Percentiles rank a stretch among this genome's conserved stretches.
phyloP scores from a whole-genome alignment of 2,329 filamentous ascomycete species.

The Alternaria angustiovoidea region DNA sequence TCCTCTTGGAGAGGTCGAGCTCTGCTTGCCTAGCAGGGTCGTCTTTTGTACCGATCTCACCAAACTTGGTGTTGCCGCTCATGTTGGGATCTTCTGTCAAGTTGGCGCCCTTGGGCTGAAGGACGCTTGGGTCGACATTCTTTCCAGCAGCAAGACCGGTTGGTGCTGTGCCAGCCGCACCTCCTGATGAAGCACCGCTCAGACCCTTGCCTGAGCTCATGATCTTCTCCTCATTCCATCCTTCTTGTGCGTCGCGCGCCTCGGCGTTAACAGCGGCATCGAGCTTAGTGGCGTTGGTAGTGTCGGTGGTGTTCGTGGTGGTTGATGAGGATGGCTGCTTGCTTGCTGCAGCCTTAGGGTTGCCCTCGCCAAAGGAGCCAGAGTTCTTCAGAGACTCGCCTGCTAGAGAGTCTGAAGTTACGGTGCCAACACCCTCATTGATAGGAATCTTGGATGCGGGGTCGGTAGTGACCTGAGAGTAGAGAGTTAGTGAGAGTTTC shows the following conservation, averaged over 20 bases:
- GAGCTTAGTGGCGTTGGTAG: constrained; percentile 61
- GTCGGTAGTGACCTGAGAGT: constrained; percentile 57
- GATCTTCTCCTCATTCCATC: constrained; percentile 51
- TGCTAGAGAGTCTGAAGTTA: constrained; percentile 76
- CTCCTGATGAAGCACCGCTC: constrained; percentile 33
- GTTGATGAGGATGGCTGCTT: constrained; percentile 61
- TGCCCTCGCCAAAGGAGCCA: constrained; percentile 68
- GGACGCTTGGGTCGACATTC: constrained; percentile 36
- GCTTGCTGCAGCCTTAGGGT: constrained; percentile 62
- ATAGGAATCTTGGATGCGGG: constrained; percentile 57
- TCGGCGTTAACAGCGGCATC: constrained; percentile 58
- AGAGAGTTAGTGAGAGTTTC: constrained; percentile 11
- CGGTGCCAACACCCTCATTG: constrained; percentile 69
- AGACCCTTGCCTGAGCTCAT: constrained; percentile 52
- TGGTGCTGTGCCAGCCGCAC: constrained; percentile 41
- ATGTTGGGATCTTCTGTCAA: constrained; percentile 55
- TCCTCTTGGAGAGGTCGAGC: constrained; percentile 44
- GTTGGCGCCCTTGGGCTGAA: constrained; percentile 62
- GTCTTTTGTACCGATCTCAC: constrained; percentile 62
- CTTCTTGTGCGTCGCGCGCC: constrained; percentile 54
- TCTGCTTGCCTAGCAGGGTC: constrained; percentile 64
- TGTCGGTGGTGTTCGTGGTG: constrained; percentile 65
- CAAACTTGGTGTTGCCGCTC: constrained; percentile 32
- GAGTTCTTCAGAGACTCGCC: constrained; percentile 71
- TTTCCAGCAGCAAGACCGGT: constrained; percentile 50